Base-by-base conservation (phyloP, 1,284 basidiomycete species). In the Cutaneotrichosporon cutaneum region DNA sequence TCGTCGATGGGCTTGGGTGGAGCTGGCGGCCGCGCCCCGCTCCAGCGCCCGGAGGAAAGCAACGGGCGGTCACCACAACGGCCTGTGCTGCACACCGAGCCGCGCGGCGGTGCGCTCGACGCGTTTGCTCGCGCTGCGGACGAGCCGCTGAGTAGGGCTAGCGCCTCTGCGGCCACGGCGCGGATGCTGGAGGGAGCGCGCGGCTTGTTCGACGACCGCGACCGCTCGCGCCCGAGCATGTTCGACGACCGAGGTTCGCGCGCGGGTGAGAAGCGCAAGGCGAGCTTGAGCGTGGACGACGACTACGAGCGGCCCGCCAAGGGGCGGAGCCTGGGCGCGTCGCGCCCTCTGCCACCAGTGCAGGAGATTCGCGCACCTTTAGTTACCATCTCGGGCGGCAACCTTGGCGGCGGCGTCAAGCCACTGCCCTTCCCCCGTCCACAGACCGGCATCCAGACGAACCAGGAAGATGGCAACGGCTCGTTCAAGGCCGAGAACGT, bases 401-500 rank as follows among this genome's bases (percentile, higher is more conserved):
- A 60, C 18, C 39, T 39, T 8, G 42, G 50, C 21, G 22, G 60
- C n/a, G 21, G 58, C 58, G 3, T 54, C 5, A 32, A 59, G 45
- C 30, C 39, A 0, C 56, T 72, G 4, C 63, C 67, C 16, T 39
- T 67, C 1, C 67, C 68, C 9, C 62, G 63, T 18, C 62, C 77
- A 4, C 75, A 80, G 62, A 68, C 63, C 13, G 59, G 69, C 4
- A 54, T 78, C 0, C 68, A 74, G 0, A 67, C 65, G 16, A 64
- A 60, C 14, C 66, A 68, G 33, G 68, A 68, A 14, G 70, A 72
- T 14, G 64, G 62, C 14, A 39, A 54, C 6, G 62, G 63, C 1
- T 82, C 78, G 24, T 86, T 88, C 24, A 72, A 59, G 72, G 90
- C 83, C 0, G 83, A 87, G 66, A 97, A 99, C 80, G 83, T 83